These are phyloP conservation scores for Rubroboletus satanas DNA, from an alignment of 768 basidiomycete genomes.

Conservation along the genomic window DNA sequence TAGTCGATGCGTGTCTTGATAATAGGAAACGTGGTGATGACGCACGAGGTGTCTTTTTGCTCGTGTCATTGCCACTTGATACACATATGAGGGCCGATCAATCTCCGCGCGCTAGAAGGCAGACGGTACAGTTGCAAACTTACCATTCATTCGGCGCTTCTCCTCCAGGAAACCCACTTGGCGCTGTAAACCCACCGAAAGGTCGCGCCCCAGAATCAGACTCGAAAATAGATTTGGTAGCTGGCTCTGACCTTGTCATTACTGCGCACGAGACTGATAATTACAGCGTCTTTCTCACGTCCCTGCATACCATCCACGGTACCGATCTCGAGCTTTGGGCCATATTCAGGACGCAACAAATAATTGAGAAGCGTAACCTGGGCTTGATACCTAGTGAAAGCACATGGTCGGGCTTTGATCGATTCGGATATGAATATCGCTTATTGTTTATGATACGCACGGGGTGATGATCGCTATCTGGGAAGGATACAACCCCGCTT, in stretches of 20 bases:
- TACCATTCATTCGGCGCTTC: conserved; percentile 85
- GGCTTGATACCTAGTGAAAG: conserved; percentile 69
- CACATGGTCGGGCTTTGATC: neutral
- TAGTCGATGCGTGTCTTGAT: neutral
- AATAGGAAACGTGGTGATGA: conserved; percentile 5
- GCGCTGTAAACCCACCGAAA: conserved; percentile 42
- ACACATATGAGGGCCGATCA: conserved; percentile 25
- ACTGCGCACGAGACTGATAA: conserved; percentile 89
- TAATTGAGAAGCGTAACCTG: conserved; percentile 85
- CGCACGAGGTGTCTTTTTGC: conserved; percentile 83
- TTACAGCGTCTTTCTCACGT: conserved; percentile 89
- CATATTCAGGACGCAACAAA: conserved; percentile 67
- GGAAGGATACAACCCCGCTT: conserved; percentile 53
- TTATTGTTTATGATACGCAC: conserved; percentile 35
- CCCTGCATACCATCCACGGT: conserved; percentile 98
- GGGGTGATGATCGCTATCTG: conserved; percentile 91
- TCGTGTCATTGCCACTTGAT: conserved; percentile 79
- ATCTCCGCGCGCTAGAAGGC: neutral
- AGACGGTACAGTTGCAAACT: conserved; percentile 7
- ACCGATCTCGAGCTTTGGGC: conserved; percentile 77
- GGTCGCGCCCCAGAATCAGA: neutral
- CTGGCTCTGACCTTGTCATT: conserved; percentile 61
- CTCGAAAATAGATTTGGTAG: neutral
- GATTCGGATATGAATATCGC: neutral
- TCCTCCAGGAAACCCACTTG: conserved; percentile 96